A percentile compares a stretch with the other conserved stretches of the same genome.
These are phyloP conservation scores for Trichoderma arundinaceum DNA, from an alignment of 2,329 filamentous ascomycete genomes.

Conservation along the genomic window DNA sequence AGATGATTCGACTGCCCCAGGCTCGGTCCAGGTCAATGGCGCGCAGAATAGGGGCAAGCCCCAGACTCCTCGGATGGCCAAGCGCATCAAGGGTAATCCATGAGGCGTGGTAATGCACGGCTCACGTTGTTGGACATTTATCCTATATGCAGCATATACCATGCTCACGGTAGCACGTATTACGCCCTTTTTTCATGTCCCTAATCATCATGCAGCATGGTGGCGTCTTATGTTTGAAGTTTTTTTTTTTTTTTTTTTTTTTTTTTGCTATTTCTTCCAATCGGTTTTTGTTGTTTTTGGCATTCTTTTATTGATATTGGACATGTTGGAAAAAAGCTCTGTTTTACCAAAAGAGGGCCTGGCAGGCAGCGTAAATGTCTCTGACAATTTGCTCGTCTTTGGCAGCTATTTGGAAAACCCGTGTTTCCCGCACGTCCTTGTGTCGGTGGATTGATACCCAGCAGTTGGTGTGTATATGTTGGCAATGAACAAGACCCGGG, in stretches of 20 bases:
- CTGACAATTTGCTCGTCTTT: conserved; percentile 15
- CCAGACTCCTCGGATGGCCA: conserved; percentile 62
- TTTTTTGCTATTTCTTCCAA: conserved; percentile 35
- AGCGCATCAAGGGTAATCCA: conserved; percentile 58
- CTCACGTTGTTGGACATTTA: conserved; percentile 1
- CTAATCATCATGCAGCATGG: conserved; percentile 46
- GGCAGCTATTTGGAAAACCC: conserved; percentile 23
- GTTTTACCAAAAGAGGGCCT: conserved; percentile 22
- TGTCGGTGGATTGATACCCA: conserved; percentile 30
- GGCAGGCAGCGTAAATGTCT: background rate
- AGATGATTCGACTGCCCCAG: conserved; percentile 59
- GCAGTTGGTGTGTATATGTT: conserved; percentile 19
- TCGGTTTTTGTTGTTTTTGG: conserved; percentile 24
- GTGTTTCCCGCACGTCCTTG: conserved; percentile 22
- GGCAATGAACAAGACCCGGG: conserved; percentile 27
- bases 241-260: conserved; percentile 39
- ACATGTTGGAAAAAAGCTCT: conserved; percentile 35
- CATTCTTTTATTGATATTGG: conserved; percentile 35
- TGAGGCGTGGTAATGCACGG: conserved; percentile 34
- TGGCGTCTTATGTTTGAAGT: conserved; percentile 43
- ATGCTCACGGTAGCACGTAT: conserved; percentile 29
- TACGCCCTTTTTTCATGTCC: conserved; percentile 38
- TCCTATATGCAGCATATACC: background rate
- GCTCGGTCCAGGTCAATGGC: conserved; percentile 57
- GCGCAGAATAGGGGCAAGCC: conserved; percentile 58